Percentiles rank a stretch among this genome's conserved stretches.
Evolutionary conservation across 2,329 filamentous ascomycete genomes (phyloP).

Genomic region (Hymenoscyphus linearis): DNA sequence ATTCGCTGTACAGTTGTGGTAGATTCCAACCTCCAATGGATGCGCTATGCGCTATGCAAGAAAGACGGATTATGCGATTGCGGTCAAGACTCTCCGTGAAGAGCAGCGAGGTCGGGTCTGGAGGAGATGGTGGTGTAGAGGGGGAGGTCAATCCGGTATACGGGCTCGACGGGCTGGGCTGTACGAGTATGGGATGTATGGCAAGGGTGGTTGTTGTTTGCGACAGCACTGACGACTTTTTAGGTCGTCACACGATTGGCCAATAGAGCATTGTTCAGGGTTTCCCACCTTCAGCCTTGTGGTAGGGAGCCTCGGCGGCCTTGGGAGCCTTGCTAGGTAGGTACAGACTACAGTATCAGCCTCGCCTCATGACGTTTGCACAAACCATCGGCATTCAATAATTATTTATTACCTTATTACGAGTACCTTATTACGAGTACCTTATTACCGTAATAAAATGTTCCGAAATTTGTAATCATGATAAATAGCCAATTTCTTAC

Average conservation of each 20-base stretch:
- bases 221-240: background rate
- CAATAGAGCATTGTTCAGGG: background rate
- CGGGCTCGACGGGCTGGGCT: too few species aligned
- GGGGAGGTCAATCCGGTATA: too few species aligned
- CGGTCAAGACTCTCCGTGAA: too few species aligned
- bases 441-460: too few species aligned
- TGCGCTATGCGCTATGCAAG: background rate
- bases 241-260: background rate
- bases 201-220: background rate
- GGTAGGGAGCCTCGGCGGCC: background rate
- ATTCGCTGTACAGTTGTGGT: background rate
- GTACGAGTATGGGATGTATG: background rate
- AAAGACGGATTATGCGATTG: background rate
- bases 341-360: too few species aligned
- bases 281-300: background rate
- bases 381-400: too few species aligned
- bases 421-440: too few species aligned
- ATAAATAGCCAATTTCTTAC: too few species aligned
- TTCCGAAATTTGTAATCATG: too few species aligned
- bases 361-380: too few species aligned
- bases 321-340: background rate
- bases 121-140: background rate
- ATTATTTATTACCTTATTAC: too few species aligned
- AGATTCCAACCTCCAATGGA: background rate
- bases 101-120: background rate